Base-by-base conservation (phyloP, 306 rosid species). In the Corylus americana region DNA sequence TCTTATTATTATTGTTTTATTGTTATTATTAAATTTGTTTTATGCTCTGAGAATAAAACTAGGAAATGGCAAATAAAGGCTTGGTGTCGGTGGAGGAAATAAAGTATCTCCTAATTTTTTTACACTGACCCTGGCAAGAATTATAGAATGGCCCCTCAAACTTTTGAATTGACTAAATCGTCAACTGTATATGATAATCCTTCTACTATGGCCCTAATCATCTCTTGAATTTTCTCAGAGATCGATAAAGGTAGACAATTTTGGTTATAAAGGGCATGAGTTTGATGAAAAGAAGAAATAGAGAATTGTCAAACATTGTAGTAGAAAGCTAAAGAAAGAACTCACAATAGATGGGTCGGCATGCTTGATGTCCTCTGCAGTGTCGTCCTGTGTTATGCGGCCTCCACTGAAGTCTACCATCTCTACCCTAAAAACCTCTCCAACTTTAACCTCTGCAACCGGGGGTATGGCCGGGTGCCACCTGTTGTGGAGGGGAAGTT, bases 321-420 rank as follows among this genome's bases (percentile, higher is more conserved):
- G 25, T 22, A 22, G 25, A 22, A 22, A 22, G 25, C 25, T 22
- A 22, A 22, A 22, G 25, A 22, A 71, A 71, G 31, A 79, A 87
- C 97, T 90, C 80, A 92, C 97, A 37, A 80, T 74, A 7, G 78
- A 77, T 7, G 53, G 94, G 68, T 90, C 80, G 22, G 82, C 78
- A 22, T 81, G 71, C 66, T 90, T 88, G 90, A 85, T 86, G 53
- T 92, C 97, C 37, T 84, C 55, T 0, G 89, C 91, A 45, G 97
- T 74, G 70, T 58, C 71, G 37, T 81, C 80, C 4, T 84, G 67
- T 14, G 92, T 90, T 76, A 85, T 85, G 22, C n/a, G 81, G 54
- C 87, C 91, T 13, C 91, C 91, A 70, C 69, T 73, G 53, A 85
- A 83, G 58, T 85, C 87, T 59, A 88, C 50, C 91, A 88, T 88